Evolutionary conservation across 306 rosid genomes (phyloP), one percentile per base, ranked within the genome.

Genomic region (Citrullus colocynthis): DNA sequence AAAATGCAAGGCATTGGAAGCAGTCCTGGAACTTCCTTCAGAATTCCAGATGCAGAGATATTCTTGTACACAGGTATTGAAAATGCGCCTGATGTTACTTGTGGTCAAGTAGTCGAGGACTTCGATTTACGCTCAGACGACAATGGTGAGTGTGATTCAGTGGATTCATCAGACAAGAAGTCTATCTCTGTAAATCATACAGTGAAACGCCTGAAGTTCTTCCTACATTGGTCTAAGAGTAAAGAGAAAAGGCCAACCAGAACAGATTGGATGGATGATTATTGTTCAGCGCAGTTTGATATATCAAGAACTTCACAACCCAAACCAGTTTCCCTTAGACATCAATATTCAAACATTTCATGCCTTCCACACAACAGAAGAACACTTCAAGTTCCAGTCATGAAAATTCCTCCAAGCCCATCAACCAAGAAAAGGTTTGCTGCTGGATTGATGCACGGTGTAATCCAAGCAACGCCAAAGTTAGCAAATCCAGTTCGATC

Each of bases 41-140:
- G 95, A 87, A 89, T 94, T 58, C 93, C 97, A 21, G 98, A 94
- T 83, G 91, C 91, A 21, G 98, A 94, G 90, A 91, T 92, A 73
- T 90, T 94, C 88, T 70, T 90, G 79, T 90, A 90, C 88, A 89
- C 96, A 0, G 94, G 91, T 21, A 82, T 84, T 32, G 96, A 91
- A 65, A 91, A 86, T 82, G 86, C 78, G 65, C 85, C 88, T 64
- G 89, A 86, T 79, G 82, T 78, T 48, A 84, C 80, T 78, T 82
- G 55, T 62, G 89, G 85, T 32, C 83, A 85, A 82, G 76, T 71
- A 51, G 85, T 88, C 41, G 59, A 74, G 55, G 87, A 84, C 79
- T 79, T 88, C 76, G 70, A 80, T 76, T 69, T 86, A 1, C 78
- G 54, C 78, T 84, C 90, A 5, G 85, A 86, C 8, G 91, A 87